Evolutionary conservation across 2,329 filamentous ascomycete species (phyloP).

Genomic region (Trichophyton mentagrophytes): DNA sequence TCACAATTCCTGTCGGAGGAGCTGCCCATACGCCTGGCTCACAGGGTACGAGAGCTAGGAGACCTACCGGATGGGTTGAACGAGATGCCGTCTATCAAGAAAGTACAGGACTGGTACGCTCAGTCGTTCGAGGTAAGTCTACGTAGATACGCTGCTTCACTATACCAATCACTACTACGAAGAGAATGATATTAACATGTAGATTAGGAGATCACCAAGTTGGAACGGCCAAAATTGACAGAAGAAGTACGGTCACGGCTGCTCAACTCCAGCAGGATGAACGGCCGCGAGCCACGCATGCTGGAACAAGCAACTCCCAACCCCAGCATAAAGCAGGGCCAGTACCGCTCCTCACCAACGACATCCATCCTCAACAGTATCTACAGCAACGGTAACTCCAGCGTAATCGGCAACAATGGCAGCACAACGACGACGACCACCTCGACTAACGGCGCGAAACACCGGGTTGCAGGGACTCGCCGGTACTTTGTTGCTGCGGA

Average conservation of each 20-base stretch:
- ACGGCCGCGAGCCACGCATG: constrained; percentile 50
- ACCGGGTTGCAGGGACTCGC: constrained; percentile 42
- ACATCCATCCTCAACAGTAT: constrained; percentile 34
- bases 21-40: constrained; percentile 87
- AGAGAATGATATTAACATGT: background rate
- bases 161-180: too few relatives aligned
- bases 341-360: constrained; percentile 48
- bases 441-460: constrained; percentile 23
- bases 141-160: background rate
- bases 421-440: constrained; percentile 31
- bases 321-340: constrained; percentile 73
- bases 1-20: constrained; percentile 98
- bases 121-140: constrained; percentile 87
- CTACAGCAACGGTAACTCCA: constrained; percentile 26
- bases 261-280: constrained; percentile 39
- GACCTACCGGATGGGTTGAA: constrained; percentile 89
- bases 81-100: constrained; percentile 93
- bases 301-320: constrained; percentile 78
- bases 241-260: constrained; percentile 67
- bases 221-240: constrained; percentile 64
- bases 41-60: constrained; percentile 87
- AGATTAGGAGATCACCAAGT: constrained; percentile 67
- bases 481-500: constrained; percentile 89
- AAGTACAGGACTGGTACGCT: constrained; percentile 95
- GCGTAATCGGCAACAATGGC: constrained; percentile 38